These are phyloP conservation scores for Saccharomyces eubayanus DNA, from an alignment of 805 yeast genomes.

Conservation along the genomic window DNA sequence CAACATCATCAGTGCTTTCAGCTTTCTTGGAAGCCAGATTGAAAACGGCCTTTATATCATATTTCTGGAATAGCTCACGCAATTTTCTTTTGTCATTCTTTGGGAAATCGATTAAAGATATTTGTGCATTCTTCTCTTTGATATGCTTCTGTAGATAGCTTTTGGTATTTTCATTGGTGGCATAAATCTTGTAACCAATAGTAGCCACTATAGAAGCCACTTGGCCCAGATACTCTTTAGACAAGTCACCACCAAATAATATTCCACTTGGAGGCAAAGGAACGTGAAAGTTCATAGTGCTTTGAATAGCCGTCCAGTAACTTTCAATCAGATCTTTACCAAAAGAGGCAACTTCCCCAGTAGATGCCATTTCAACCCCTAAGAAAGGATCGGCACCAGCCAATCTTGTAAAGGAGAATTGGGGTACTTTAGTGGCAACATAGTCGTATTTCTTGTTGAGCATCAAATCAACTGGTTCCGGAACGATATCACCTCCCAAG, in stretches of 20 bases:
- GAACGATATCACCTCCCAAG: conserved; percentile 57
- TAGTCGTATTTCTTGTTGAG: conserved; percentile 51
- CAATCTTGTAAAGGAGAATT: conserved; percentile 93
- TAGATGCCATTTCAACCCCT: conserved; percentile 98
- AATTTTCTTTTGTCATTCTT: conserved; percentile 86
- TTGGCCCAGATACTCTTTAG: conserved; percentile 57
- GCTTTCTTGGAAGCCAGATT: conserved; percentile 90
- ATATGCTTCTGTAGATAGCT: conserved; percentile 52
- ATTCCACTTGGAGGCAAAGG: conserved; percentile 88
- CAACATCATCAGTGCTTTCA: conserved; percentile 72
- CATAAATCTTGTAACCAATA: conserved; percentile 68
- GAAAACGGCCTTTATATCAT: conserved; percentile 80
- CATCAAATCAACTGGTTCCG: conserved; percentile 81
- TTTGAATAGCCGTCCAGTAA: conserved; percentile 94
- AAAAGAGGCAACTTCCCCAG: conserved; percentile 98
- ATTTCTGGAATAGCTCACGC: conserved; percentile 85
- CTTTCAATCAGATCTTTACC: conserved; percentile 83
- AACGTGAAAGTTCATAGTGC: conserved; percentile 93
- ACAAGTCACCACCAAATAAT: conserved; percentile 88
- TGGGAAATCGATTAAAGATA: conserved; percentile 78
- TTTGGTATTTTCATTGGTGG: conserved; percentile 66
- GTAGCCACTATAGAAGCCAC: conserved; percentile 64
- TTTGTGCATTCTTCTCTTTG: conserved; percentile 26
- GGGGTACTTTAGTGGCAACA: conserved; percentile 97
- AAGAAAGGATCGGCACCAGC: conserved; percentile 99